Conservation (phyloP, 371 early-diverging fungal genomes). For the Apophysomyces sp. region DNA sequence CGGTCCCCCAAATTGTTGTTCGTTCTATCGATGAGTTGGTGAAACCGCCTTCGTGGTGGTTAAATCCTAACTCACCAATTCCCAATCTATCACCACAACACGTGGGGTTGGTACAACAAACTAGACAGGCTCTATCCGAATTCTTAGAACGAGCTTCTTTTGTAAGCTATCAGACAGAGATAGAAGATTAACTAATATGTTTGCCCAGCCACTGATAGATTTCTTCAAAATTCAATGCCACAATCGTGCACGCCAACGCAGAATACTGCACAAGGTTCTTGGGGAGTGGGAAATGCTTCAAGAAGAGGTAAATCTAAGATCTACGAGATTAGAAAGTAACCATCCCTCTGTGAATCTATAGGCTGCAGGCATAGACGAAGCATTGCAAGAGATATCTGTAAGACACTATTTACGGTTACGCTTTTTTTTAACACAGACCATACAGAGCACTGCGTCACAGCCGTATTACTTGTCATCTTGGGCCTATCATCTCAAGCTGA, state of each 20-base stretch:
- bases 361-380: constrained; percentile 27
- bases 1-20: constrained; percentile 18
- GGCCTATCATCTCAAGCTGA: constrained; percentile 69
- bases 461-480: constrained; percentile 72
- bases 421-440: too few relatives aligned
- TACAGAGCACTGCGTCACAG: constrained; percentile 2
- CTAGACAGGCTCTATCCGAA: constrained; percentile 13
- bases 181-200: neutral
- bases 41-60: constrained; percentile 33
- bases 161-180: constrained; percentile 11
- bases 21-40: constrained; percentile 28
- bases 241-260: constrained; percentile 69
- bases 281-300: constrained; percentile 69
- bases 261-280: constrained; percentile 62
- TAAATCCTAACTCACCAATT: neutral
- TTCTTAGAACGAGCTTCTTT: constrained; percentile 37
- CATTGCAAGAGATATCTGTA: constrained; percentile 22
- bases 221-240: constrained; percentile 65
- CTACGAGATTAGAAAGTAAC: neutral
- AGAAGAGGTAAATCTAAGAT: constrained; percentile 36
- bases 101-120: constrained; percentile 6
- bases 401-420: neutral
- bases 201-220: constrained; percentile 55
- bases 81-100: constrained; percentile 5
- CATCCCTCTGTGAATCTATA: constrained; percentile 12